Evolutionary conservation across 768 basidiomycete genomes (phyloP), one percentile per base, ranked within the genome.

Genomic region (Suillus fuscotomentosus): DNA sequence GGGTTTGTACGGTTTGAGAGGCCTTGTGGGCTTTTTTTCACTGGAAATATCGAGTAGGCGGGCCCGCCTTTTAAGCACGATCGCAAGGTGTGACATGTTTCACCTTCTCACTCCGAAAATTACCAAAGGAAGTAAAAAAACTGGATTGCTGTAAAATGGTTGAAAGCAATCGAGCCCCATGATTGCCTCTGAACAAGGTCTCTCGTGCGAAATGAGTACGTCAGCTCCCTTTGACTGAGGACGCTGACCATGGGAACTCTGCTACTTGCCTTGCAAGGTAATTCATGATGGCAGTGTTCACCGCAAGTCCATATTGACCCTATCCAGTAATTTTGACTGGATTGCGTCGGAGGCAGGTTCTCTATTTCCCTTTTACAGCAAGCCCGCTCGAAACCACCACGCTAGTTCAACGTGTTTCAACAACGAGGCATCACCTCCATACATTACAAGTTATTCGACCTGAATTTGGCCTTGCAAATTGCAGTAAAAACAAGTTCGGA

Each of bases 151-250:
- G 71, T 69, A 39, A 39, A 41, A 3, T 55, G 38, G 5, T 67
- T 42, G 14, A 57, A 51, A 50, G 65, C 65, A 62, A 69, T 62
- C 63, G 68, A 45, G 65, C 55, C 53, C 14, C 38, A 6, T 38
- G 75, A 76, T 77, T 73, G 76, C 67, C 51, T 68, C 53, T 54
- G 63, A 60, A 67, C 57, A 68, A 41, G 67, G 56, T 72, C 67
- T 64, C 62, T 66, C 15, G 74, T 77, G 75, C 3, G 73, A 75
- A 75, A 36, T 63, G 67, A 14, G 36, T 75, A 64, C 64, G 75
- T 75, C 71, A 76, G 73, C 72, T 54, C 66, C 56, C 66, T 67
- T 67, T 60, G 24, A 68, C 67, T 60, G 66, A 53, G 27, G 42
- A 51, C 57, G 63, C 55, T 62, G 13, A 1, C 47, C 4, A 6